Evolutionary conservation across 2,329 filamentous ascomycete species (phyloP), one percentile per base, ranked within the genome.

Genomic region (Alternaria metachromatica): DNA sequence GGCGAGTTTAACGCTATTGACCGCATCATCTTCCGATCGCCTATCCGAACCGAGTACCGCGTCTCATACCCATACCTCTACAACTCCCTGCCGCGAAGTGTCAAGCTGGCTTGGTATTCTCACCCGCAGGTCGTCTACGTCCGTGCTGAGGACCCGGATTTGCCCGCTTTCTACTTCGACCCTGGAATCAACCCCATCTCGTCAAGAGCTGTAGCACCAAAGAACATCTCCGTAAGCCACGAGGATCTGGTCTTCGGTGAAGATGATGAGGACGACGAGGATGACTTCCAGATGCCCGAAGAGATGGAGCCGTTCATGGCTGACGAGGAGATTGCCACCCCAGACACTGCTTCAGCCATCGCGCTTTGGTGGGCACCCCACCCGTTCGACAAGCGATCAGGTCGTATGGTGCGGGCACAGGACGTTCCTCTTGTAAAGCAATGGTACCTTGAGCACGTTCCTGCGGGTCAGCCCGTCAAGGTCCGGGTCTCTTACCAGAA

Each of bases 1-100:
- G 96, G 96, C 81, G 96, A 99, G 81, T 99, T 99, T 86, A 99
- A 99, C 77, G 96, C 96, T 33, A 99, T 99, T 73, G 96, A 99
- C 76, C 93, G 96, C 72, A 99, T 99, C 81, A 99, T 99, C 71
- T 99, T 99, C 86, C 92, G 96, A 69, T 91, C 92, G 50, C 94
- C 95, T 1, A 96, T 98, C 69, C 90, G 95, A 71, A 99, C 95
- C 9, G 96, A 99, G 81, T 97, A 96, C 76, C 90, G 95, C 49
- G 96, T 99, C 46, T 94, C 94, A 1, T 98, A 93, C 78, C 96
- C 96, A 0, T 97, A 91, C 79, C 86, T 99, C 6, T 99, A 99
- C 84, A 99, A 99, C 79, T 97, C 95, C 18, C 86, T 99, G 6
- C 96, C 96, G 2, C 88, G 96, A 73, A 98, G 96, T 76, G 96